Evolutionary conservation across 2,329 filamentous ascomycete genomes (phyloP).

Genomic region (Aspergillus sp.): DNA sequence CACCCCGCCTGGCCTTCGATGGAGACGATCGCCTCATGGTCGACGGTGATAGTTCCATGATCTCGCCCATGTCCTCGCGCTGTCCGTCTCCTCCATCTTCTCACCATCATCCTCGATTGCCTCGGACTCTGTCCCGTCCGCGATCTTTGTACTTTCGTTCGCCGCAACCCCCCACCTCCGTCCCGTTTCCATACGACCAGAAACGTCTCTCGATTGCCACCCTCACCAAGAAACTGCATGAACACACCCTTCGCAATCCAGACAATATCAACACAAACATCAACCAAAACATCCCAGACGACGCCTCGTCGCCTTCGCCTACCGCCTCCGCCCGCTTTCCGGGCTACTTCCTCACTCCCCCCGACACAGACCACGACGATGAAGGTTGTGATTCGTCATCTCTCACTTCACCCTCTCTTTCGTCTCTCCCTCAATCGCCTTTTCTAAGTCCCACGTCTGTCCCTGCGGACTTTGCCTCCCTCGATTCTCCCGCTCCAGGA

Average conservation of each 20-base stretch:
- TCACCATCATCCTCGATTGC: constrained; percentile 17
- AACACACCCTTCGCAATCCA: constrained; percentile 31
- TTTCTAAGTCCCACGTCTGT: constrained; percentile 25
- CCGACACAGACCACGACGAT: constrained; percentile 36
- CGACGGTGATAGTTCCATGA: constrained; percentile 32
- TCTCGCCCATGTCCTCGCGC: constrained; percentile 39
- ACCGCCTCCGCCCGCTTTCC: constrained; percentile 6
- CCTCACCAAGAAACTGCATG: constrained; percentile 36
- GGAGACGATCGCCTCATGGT: constrained; percentile 30
- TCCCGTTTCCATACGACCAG: constrained; percentile 36
- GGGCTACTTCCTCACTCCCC: constrained; percentile 31
- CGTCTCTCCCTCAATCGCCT: constrained; percentile 17
- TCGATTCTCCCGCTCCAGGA: constrained; percentile 4
- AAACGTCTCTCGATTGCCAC: constrained; percentile 36
- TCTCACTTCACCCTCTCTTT: constrained; percentile 54
- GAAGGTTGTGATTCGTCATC: constrained; percentile 46
- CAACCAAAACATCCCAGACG: not conserved
- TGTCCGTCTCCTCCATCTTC: constrained; percentile 36
- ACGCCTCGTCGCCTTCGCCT: not conserved
- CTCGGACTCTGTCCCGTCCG: constrained; percentile 23
- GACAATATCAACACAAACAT: constrained; percentile 1
- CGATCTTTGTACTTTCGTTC: constrained; percentile 31
- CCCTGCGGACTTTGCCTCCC: constrained; percentile 17
- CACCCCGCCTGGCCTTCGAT: constrained; percentile 23
- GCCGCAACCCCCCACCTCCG: constrained; percentile 37